Evolutionary conservation across 2,329 filamentous ascomycete genomes (phyloP).

Genomic region (Colletotrichum truncatum): DNA sequence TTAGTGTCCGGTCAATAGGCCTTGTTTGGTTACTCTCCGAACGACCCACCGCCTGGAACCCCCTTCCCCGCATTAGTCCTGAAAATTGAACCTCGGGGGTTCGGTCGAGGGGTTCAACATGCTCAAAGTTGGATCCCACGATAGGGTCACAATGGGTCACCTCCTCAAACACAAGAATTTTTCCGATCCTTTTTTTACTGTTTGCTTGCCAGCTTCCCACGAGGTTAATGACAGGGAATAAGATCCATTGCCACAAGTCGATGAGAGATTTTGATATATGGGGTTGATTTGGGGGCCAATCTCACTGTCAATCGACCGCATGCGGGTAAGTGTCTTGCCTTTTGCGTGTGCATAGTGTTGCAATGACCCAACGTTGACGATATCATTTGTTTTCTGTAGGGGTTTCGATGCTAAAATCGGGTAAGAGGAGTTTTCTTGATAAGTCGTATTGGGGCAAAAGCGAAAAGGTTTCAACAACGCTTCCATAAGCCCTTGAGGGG

Average conservation of each 20-base stretch:
- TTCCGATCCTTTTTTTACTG: background rate
- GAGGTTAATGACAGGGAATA: constrained; percentile 11
- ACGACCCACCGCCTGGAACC: background rate
- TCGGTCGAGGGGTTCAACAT: background rate
- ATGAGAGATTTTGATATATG: background rate
- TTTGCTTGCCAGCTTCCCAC: constrained; percentile 21
- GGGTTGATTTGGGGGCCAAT: constrained; percentile 10
- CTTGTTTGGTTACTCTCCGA: constrained; percentile 5
- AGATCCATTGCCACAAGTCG: background rate
- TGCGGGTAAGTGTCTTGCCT: background rate
- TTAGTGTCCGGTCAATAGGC: constrained; percentile 19
- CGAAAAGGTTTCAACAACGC: background rate
- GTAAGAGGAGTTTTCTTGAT: background rate
- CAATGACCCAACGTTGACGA: background rate
- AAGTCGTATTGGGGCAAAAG: too few relatives aligned
- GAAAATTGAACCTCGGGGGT: constrained; percentile 9
- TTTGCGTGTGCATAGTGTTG: constrained; percentile 1
- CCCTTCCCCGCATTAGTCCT: constrained; percentile 18
- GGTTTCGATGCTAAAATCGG: background rate
- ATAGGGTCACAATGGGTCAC: constrained; percentile 9
- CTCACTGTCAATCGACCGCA: background rate
- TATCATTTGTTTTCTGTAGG: background rate
- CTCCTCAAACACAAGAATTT: constrained; percentile 5
- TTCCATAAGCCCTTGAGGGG: background rate
- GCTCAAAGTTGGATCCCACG: background rate